Evolutionary conservation across 1,284 basidiomycete species (phyloP), one percentile per base, ranked within the genome.

Genomic region (Neonothopanus nambi): DNA sequence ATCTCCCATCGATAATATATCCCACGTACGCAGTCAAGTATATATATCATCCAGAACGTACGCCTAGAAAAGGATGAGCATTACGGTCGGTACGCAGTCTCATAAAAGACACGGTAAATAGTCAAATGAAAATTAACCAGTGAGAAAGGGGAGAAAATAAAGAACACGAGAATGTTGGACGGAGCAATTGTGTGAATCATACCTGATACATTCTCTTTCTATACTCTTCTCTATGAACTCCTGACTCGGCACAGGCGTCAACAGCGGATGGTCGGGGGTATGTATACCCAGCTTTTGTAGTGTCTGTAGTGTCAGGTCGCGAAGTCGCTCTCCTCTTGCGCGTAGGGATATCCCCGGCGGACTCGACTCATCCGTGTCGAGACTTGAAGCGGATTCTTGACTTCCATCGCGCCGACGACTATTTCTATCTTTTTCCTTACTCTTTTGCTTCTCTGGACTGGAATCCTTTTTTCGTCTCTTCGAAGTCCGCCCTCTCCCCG

Each of bases 41-140:
- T 70, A 63, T 85, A 81, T 51, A 89, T 80, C 49, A 89, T 70
- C 89, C 89, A 91, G 67, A 91, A 90, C 54, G 87, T 82, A 51
- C 89, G 82, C 40, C 57, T 58, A 37, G 17, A 28, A 39, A 41
- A 28, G 11, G 36, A 33, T 33, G 30, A n/a, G 30, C 4, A 13
- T 8, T 33, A 8, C 13, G 9, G 28, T 2, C 40, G 13, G 23
- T 20, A 23, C 17, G 24, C 30, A 26, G 5, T 35, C n/a, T 6
- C n/a, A n/a, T n/a, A n/a, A n/a, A n/a, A n/a, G n/a, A n/a, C n/a
- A n/a, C n/a, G n/a, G n/a, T n/a, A n/a, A n/a, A n/a, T n/a, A n/a
- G n/a, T n/a, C n/a, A n/a, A n/a, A n/a, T n/a, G n/a, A n/a, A n/a
- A n/a, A n/a, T n/a, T n/a, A n/a, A n/a, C n/a, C n/a, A n/a, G n/a